These are phyloP conservation scores for Saposhnikovia divaricata DNA, from an alignment of 129 eudicot species.

Conservation along the genomic window DNA sequence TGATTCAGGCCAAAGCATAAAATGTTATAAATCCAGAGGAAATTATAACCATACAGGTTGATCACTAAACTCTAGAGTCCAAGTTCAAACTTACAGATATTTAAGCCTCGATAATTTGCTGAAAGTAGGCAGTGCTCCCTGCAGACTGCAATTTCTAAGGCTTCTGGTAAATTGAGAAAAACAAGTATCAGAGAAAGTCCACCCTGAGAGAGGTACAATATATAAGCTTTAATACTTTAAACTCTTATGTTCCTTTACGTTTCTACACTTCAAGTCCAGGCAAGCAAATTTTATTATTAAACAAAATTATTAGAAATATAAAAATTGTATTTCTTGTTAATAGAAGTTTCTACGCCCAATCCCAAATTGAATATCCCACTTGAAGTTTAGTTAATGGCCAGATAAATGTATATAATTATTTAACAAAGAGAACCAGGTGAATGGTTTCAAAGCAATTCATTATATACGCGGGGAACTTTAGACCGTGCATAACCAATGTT, in stretches of 20 bases:
- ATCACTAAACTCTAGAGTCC: not conserved
- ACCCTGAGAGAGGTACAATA: not conserved
- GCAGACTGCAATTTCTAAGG: conserved; percentile 76
- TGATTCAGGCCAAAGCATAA: not conserved
- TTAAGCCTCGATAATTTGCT: conserved; percentile 41
- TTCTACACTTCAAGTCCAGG: too few species aligned
- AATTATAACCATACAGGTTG: not conserved
- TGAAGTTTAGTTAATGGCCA: not conserved
- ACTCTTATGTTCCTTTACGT: too few species aligned
- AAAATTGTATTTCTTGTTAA: not conserved
- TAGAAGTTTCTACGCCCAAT: not conserved
- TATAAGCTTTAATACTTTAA: not conserved
- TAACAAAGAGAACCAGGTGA: not conserved
- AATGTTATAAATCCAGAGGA: not conserved
- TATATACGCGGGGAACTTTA: not conserved
- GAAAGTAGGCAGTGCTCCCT: conserved; percentile 63
- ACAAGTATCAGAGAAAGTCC: conserved; percentile 11
- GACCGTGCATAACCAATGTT: not conserved
- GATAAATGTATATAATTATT: not conserved
- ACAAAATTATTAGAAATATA: too few species aligned
- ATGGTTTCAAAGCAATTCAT: not conserved
- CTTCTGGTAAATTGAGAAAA: conserved; percentile 38
- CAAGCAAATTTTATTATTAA: too few species aligned
- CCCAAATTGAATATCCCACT: not conserved
- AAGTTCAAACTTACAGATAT: conserved; percentile 41